Conservation (phyloP, 73 alveolate genomes). For the Paramecium bursaria region DNA sequence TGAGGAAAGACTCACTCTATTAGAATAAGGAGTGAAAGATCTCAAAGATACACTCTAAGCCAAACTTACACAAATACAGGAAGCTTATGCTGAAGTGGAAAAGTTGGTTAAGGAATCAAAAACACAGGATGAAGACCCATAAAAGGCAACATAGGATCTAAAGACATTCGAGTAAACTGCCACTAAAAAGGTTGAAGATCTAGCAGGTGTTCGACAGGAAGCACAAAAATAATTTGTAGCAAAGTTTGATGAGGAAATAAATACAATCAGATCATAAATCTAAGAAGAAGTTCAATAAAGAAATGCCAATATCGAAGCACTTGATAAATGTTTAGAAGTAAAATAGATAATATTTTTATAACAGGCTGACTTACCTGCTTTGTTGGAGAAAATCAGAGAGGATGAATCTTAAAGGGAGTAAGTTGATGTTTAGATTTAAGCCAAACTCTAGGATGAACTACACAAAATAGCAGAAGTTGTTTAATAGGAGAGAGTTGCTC, state of each 20-base stretch:
- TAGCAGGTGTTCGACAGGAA: slow-evolving; percentile 6
- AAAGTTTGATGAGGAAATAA: slow-evolving; percentile 4
- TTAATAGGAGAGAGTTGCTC: slow-evolving; percentile 6
- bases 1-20: slow-evolving; percentile 34
- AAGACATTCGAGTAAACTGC: slow-evolving; percentile 9
- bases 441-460: slow-evolving; percentile 13
- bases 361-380: slow-evolving; percentile 45
- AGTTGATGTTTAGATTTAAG: slow-evolving; percentile 9
- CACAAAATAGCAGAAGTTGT: neutral
- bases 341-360: neutral
- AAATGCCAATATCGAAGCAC: neutral
- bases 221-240: slow-evolving; percentile 18
- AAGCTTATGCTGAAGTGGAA: slow-evolving; percentile 3
- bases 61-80: neutral
- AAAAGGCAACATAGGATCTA: neutral
- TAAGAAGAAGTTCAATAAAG: slow-evolving; percentile 7
- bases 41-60: slow-evolving; percentile 22
- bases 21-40: slow-evolving; percentile 27
- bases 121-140: slow-evolving; percentile 10
- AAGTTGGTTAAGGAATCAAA: neutral
- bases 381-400: neutral
- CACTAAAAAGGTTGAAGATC: slow-evolving; percentile 17
- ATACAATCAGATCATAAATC: slow-evolving; percentile 5
- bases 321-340: slow-evolving; percentile 42
- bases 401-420: slow-evolving; percentile 17